Percentiles rank a stretch among this genome's conserved stretches.
Conservation (phyloP, 2,329 filamentous ascomycete genomes). For the Zymoseptoria pseudotritici region DNA sequence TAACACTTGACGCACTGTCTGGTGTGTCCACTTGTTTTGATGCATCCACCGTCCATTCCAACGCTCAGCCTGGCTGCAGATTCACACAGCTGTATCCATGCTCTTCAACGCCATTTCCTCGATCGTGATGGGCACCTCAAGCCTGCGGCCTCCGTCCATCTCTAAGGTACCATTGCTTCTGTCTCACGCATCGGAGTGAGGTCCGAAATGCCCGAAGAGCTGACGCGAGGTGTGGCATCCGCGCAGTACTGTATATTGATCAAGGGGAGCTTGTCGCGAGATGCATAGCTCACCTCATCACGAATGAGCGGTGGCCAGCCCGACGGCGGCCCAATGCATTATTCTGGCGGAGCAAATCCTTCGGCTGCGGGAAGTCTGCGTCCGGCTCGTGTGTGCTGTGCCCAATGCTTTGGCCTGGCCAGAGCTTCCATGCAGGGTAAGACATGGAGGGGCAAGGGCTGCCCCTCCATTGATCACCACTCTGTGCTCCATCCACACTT, state of each 20-base stretch:
- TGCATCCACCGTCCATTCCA: neutral
- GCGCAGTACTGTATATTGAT: no score
- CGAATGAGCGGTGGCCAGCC: neutral
- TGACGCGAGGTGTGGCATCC: neutral
- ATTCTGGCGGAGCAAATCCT: neutral
- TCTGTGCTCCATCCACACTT: neutral
- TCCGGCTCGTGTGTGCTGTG: conserved; percentile 9
- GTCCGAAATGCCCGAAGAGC: neutral
- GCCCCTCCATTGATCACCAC: neutral
- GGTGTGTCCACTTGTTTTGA: neutral
- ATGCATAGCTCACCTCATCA: neutral
- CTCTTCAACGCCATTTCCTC: neutral
- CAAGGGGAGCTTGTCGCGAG: no score
- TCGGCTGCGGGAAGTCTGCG: conserved; percentile 10
- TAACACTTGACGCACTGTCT: neutral
- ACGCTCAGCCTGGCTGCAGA: neutral
- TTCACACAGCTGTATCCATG: neutral
- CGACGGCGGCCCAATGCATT: neutral
- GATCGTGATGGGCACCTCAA: neutral
- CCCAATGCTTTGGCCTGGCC: neutral
- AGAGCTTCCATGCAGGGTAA: neutral
- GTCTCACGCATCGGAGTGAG: neutral
- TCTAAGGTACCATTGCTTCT: neutral
- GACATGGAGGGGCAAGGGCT: neutral
- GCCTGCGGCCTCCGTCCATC: neutral